Percentiles rank a stretch among this genome's conserved stretches.
Evolutionary conservation across 208 protist species (phyloP).

Genomic region (Phytomonas sp.): DNA sequence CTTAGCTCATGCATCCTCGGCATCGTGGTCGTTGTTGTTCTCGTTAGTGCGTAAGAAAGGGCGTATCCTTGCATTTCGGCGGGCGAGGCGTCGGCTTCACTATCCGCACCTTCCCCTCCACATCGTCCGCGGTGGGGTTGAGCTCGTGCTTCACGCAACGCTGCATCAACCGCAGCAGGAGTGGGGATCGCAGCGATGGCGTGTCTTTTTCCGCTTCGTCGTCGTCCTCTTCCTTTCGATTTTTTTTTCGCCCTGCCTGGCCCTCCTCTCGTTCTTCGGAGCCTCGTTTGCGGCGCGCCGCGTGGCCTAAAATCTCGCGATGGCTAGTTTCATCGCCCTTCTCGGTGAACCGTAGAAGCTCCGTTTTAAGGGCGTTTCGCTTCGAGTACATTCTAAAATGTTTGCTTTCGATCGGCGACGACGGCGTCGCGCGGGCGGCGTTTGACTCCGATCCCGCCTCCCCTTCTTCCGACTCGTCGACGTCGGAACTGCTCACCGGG

Average conservation of each 20-base stretch:
- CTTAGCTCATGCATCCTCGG: no score
- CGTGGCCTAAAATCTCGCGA: constrained; percentile 56
- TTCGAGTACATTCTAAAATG: constrained; percentile 82
- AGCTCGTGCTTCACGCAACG: constrained; percentile 61
- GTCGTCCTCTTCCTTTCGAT: constrained; percentile 1
- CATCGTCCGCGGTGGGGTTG: constrained; percentile 27
- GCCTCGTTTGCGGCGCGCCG: constrained; percentile 29
- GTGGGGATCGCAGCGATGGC: constrained; percentile 50
- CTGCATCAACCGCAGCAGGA: constrained; percentile 64
- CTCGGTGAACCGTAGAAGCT: constrained; percentile 41
- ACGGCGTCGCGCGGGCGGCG: constrained; percentile 10
- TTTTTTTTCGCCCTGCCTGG: constrained; percentile 6
- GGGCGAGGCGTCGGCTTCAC: constrained; percentile 74
- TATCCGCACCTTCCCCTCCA: constrained; percentile 34
- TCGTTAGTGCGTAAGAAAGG: constrained; percentile 32
- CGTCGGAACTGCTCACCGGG: constrained; percentile 24
- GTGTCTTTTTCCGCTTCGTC: constrained; percentile 3
- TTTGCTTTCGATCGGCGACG: constrained; percentile 31
- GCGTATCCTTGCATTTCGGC: constrained; percentile 70
- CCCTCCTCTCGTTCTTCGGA: not conserved
- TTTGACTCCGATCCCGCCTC: constrained; percentile 13
- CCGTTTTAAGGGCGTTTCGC: constrained; percentile 77
- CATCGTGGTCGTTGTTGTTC: not conserved
- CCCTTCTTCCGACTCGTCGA: constrained; percentile 12
- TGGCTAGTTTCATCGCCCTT: constrained; percentile 16